Evolutionary conservation across 371 early-diverging fungal species (phyloP), one percentile per base, ranked within the genome.

Genomic region (Lichtheimia ornata): DNA sequence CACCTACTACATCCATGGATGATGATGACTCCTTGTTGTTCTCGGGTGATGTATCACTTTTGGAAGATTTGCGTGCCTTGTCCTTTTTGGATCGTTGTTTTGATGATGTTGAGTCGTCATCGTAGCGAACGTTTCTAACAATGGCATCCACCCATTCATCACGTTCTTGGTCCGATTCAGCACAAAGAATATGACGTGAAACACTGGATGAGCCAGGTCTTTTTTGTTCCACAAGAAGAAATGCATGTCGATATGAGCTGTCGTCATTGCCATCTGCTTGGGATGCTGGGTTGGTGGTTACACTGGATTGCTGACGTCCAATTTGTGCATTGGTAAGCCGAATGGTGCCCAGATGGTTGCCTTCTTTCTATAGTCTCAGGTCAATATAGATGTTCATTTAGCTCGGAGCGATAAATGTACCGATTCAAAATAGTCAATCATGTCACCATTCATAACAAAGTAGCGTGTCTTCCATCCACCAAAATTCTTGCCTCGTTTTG

Each of bases 401-500:
- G 28, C 35, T 44, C 52, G 11, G 27, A 24, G 15, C n/a, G 27
- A 15, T 14, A 25, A 20, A 65, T 76, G 74, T 77, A 84, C 84
- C 20, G 79, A 76, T 61, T 93, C 92, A 61, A 81, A 88, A 73
- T 91, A 93, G 56, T 91, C 86, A 25, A 94, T 73, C 14, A 84
- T 64, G 5, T 80, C 80, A 30, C 70, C 74, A 50, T 79, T 74
- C 47, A 88, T 75, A 28, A 84, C 76, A 76, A 91, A 94, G 76
- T 86, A 94, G 55, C 94, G 80, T 28, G 87, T 72, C 67, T 94
- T 93, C 91, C 93, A 92, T 9, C 91, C 91, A 53, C 94, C 93
- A 83, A 92, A 90, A 71, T 88, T 91, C 71, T 92, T 93, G 50
- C 92, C 94, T 73, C 89, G 86, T 71, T 95, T 94, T 50, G 88